Percentiles rank a stretch among this genome's conserved stretches.
phyloP scores from a whole-genome alignment of 2,329 filamentous ascomycete genomes.

The Diaporthe citri region DNA sequence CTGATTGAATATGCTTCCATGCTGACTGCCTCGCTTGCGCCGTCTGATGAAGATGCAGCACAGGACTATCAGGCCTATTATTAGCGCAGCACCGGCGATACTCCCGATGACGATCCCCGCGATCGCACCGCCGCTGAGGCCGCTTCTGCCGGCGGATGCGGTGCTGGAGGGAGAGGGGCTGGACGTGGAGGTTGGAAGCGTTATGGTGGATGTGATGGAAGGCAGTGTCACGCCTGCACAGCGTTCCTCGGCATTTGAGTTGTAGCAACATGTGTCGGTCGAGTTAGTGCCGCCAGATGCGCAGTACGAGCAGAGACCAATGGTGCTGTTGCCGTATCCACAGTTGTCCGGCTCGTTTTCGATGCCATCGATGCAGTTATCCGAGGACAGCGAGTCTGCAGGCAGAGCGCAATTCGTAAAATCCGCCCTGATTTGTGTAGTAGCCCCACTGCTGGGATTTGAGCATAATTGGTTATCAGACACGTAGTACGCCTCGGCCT shows the following conservation, averaged over 20 bases:
- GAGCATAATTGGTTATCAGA: constrained; percentile 81
- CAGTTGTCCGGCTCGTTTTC: constrained; percentile 89
- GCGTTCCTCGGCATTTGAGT: constrained; percentile 77
- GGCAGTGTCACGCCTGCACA: constrained; percentile 86
- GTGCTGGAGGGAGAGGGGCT: constrained; percentile 57
- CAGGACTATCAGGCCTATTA: constrained; percentile 78
- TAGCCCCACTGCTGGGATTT: constrained; percentile 72
- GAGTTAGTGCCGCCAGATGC: constrained; percentile 85
- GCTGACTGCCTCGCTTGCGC: constrained; percentile 70
- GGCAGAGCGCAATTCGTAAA: constrained; percentile 91
- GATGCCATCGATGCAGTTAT: constrained; percentile 79
- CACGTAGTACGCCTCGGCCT: constrained; percentile 88
- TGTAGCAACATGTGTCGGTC: constrained; percentile 95
- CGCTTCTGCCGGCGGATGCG: constrained; percentile 47
- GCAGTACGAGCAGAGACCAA: constrained; percentile 91
- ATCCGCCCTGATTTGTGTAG: constrained; percentile 87
- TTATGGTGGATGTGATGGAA: constrained; percentile 77
- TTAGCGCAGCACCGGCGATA: constrained; percentile 75
- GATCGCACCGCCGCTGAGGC: constrained; percentile 85
- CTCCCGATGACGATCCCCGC: constrained; percentile 91
- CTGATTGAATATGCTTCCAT: constrained; percentile 87
- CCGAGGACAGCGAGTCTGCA: constrained; percentile 79
- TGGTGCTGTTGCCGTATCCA: constrained; percentile 79
- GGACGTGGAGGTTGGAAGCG: constrained; percentile 63
- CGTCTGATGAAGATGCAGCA: constrained; percentile 67